Evolutionary conservation across 1,139 yeast genomes (phyloP).

Genomic region (Scheffersomyces parashehatae): DNA sequence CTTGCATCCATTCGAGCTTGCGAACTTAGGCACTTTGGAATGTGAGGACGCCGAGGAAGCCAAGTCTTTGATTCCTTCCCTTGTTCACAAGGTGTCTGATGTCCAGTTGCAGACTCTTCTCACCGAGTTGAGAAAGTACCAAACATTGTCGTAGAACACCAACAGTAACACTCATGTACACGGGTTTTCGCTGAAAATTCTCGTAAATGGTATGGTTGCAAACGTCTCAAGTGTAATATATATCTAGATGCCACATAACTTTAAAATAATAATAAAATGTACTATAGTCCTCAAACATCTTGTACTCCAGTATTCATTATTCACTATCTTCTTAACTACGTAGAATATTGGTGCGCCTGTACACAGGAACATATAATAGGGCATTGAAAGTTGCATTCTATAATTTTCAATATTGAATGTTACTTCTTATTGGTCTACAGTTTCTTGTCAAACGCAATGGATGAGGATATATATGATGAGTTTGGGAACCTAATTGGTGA

Average conservation of each 20-base stretch:
- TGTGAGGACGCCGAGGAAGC: constrained; percentile 99
- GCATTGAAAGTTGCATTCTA: no score
- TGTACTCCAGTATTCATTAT: no score
- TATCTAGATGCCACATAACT: neutral
- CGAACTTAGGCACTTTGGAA: constrained; percentile 89
- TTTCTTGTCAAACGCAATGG: constrained; percentile 12
- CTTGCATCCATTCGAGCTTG: constrained; percentile 93
- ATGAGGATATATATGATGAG: constrained; percentile 71
- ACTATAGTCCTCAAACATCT: neutral
- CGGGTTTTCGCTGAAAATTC: no score
- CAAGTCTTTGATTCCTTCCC: constrained; percentile 86
- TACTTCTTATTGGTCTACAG: neutral
- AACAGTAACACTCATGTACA: neutral
- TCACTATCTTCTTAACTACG: no score
- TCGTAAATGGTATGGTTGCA: no score
- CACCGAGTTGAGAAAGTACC: constrained; percentile 77
- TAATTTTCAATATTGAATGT: no score
- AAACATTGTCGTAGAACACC: constrained; percentile 38
- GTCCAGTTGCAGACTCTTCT: constrained; percentile 84
- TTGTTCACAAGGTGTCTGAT: constrained; percentile 77
- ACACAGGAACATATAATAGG: no score
- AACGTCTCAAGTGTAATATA: neutral
- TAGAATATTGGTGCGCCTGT: no score
- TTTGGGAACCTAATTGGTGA: constrained; percentile 73
- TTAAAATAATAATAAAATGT: neutral